Evolutionary conservation across 73 alveolate species (phyloP).

Genomic region (Breviolum minutum): DNA sequence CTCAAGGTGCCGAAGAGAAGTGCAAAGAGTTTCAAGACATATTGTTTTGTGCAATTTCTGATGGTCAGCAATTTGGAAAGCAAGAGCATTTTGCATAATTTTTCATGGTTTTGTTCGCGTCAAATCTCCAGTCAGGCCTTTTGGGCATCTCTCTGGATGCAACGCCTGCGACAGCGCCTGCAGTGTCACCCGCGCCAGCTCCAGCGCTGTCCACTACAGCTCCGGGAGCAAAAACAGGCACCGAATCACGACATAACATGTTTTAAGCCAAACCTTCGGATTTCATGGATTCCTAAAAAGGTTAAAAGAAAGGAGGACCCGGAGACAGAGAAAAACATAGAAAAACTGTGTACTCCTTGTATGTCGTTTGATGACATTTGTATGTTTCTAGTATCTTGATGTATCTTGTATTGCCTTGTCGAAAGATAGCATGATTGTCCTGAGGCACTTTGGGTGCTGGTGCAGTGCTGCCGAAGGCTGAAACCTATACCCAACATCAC

Average conservation of each 20-base stretch:
- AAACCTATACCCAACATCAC: too few relatives aligned
- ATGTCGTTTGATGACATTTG: too few relatives aligned
- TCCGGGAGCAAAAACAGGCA: neutral
- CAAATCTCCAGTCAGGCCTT: neutral
- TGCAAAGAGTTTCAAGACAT: too few relatives aligned
- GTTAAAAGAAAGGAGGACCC: too few relatives aligned
- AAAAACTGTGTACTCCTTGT: too few relatives aligned
- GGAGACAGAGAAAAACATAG: too few relatives aligned
- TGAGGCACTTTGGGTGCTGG: conserved; percentile 82
- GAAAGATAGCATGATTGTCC: too few relatives aligned
- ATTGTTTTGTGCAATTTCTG: too few relatives aligned
- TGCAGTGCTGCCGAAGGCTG: conserved; percentile 62
- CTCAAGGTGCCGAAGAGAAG: neutral
- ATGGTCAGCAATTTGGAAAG: neutral
- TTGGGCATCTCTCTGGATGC: conserved; percentile 30
- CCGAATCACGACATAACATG: neutral
- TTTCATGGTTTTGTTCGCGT: neutral
- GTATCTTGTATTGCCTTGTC: too few relatives aligned
- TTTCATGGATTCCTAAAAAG: too few relatives aligned
- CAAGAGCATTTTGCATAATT: neutral
- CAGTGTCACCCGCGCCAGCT: conserved; percentile 11
- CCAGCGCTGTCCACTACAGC: neutral
- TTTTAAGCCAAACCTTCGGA: too few relatives aligned
- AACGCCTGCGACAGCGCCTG: conserved; percentile 22
- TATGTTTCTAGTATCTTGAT: too few relatives aligned